Evolutionary conservation across 2,329 filamentous ascomycete species (phyloP), one percentile per base, ranked within the genome.

Genomic region (Nannizziopsis barbatae): DNA sequence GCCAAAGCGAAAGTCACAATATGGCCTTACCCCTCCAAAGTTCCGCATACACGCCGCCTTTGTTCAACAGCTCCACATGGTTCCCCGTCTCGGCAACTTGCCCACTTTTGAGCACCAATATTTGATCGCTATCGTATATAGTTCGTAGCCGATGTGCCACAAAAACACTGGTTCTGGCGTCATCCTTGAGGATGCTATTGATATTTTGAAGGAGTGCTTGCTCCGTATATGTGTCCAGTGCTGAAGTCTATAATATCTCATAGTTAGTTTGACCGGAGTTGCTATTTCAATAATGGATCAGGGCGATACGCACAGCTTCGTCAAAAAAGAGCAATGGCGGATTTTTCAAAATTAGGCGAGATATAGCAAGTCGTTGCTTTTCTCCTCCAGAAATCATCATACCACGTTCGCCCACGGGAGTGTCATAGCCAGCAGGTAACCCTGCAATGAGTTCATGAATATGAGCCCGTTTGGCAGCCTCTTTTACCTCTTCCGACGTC

Each of bases 381-480:
- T 95, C 90, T 30, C 89, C 89, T 2, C 86, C 89, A 0, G 86
- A 93, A 39, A 95, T 95, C 89, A 95, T 95, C 78, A 95, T 82
- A 1, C 89, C 89, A 41, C 90, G 78, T 71, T 95, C 90, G 46
- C 90, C 90, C 20, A 96, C 92, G 66, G 84, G 88, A 15, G 92
- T 96, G 17, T 82, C 69, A 64, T 96, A 95, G 12, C 87, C 86
- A n/a, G 89, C 83, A 1, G 86, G 87, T 63, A 94, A 82, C n/a
- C 71, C 72, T 48, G 77, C 72, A 52, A 95, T 83, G 45, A 84
- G 86, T 39, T 92, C 82, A 65, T 95, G 83, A 50, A 98, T 87
- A 49, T 82, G 80, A 1, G 92, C 90, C 47, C 87, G 77, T 60
- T 81, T 80, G 1, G 92, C 88, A 0, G 87, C 92, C 27, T 81